phyloP scores from a whole-genome alignment of 257 asterid genomes.

The Buddleja alternifolia region DNA sequence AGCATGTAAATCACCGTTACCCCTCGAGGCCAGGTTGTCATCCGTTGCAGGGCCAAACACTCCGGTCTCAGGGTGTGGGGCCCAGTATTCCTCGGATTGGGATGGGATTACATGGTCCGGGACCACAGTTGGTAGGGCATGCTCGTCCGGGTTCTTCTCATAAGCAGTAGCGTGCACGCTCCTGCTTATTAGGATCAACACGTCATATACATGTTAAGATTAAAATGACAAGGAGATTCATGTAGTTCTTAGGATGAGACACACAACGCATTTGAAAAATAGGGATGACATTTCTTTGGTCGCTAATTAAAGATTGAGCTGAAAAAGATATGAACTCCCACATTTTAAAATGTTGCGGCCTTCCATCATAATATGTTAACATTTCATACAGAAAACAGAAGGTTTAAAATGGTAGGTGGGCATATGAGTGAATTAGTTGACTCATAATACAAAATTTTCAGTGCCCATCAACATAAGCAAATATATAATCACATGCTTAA shows the following conservation, averaged over 20 bases:
- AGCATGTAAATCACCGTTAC: conserved; percentile 9
- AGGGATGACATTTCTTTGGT: no score
- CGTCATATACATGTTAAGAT: background rate
- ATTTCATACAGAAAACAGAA: no score
- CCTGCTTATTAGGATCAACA: conserved; percentile 38
- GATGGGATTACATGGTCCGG: conserved; percentile 65
- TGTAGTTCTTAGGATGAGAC: background rate
- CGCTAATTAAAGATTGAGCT: no score
- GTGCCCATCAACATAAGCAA: no score
- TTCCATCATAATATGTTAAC: no score
- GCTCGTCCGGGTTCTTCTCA: conserved; percentile 84
- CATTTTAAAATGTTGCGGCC: no score
- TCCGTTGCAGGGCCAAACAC: conserved; percentile 76
- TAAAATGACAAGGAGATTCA: background rate
- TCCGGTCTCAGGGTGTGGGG: conserved; percentile 85
- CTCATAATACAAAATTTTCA: no score
- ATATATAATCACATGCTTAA: no score
- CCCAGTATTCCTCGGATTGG: conserved; percentile 63
- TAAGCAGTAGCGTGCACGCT: conserved; percentile 74
- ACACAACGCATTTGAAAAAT: no score
- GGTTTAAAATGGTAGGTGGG: no score
- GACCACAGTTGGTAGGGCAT: conserved; percentile 44
- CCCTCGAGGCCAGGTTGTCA: conserved; percentile 27
- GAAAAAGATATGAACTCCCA: no score
- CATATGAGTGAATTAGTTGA: no score